These are phyloP conservation scores for Ilex aquifolium DNA, from an alignment of 257 asterid genomes.

Conservation along the genomic window DNA sequence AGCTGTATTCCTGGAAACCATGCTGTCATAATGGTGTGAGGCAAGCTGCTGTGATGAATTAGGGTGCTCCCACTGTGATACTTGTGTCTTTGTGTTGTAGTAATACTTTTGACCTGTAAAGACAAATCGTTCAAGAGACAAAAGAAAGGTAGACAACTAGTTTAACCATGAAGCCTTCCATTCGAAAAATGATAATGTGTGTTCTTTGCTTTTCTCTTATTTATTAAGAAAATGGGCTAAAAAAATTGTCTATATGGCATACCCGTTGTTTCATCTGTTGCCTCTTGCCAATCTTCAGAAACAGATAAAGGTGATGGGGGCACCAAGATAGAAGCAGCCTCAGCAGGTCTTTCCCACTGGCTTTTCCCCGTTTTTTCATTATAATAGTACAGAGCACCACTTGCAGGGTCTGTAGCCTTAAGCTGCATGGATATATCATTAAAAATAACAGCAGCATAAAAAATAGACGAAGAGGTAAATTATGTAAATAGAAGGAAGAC, in stretches of 20 bases:
- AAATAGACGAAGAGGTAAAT: background rate
- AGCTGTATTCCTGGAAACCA: conserved; percentile 22
- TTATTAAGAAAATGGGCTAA: background rate
- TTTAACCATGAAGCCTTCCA: background rate
- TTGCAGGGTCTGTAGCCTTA: conserved; percentile 80
- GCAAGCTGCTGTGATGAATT: conserved; percentile 32
- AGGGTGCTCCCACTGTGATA: conserved; percentile 89
- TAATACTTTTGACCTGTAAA: conserved; percentile 75
- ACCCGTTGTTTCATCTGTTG: conserved; percentile 80
- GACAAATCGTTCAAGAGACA: background rate
- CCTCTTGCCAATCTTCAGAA: conserved; percentile 70
- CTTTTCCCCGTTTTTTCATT: conserved; percentile 67
- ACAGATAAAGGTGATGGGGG: conserved; percentile 28
- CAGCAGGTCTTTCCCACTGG: conserved; percentile 89
- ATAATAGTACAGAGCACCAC: conserved; percentile 70
- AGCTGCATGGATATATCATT: conserved; percentile 37
- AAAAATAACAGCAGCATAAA: background rate
- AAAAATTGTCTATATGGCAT: conserved; percentile 9
- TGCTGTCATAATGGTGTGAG: conserved; percentile 35
- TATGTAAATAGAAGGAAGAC: background rate
- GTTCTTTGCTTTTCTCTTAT: background rate
- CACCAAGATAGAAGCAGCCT: conserved; percentile 29
- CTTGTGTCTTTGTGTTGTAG: conserved; percentile 65
- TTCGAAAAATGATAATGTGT: conserved; percentile 1
- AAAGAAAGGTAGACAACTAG: background rate